Evolutionary conservation across 2,329 filamentous ascomycete species (phyloP), one percentile per base, ranked within the genome.

Genomic region (Colletotrichum liriopes): DNA sequence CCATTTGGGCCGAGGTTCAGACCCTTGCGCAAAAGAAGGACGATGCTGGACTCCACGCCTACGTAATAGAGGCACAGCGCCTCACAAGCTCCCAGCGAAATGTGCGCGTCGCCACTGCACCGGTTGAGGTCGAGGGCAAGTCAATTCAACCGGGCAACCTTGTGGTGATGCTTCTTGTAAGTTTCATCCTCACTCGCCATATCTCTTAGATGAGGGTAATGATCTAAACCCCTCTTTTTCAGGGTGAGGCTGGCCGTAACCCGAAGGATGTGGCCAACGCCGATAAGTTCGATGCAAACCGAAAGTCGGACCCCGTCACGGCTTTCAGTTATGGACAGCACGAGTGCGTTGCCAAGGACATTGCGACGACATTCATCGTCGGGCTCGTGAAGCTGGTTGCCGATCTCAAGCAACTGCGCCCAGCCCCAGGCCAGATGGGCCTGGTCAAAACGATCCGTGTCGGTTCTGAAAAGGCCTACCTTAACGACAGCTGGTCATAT

Each of bases 401-500:
- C 0, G 80, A 81, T 18, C 80, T 87, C 65, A 85, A 84, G 75
- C 75, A 84, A 49, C 79, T 87, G 1, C 83, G 85, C 8, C 83
- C 83, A 0, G 85, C 85, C 0, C 84, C 84, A 1, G 85, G 84
- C 0, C 78, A 79, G 59, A 86, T 86, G 82, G 86, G 85, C 1
- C 67, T 77, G 58, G 81, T 86, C 72, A 86, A 86, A 81, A 84
- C 81, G 1, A 83, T 87, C 75, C 75, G 74, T 0, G 77, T 85
- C 20, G 82, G 79, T 12, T 75, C 77, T 0, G 81, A 85, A 73
- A 83, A 82, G 74, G 80, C 79, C 11, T 87, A 85, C 66, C 80
- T 86, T 26, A 86, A 86, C 67, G 85, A 87, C 56, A 85, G 82
- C 74, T 87, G 86, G 83, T 86, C 84, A 1, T 84, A 83, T 58